Evolutionary conservation across 441 rosid genomes (phyloP).

Genomic region (Capsella rubella): DNA sequence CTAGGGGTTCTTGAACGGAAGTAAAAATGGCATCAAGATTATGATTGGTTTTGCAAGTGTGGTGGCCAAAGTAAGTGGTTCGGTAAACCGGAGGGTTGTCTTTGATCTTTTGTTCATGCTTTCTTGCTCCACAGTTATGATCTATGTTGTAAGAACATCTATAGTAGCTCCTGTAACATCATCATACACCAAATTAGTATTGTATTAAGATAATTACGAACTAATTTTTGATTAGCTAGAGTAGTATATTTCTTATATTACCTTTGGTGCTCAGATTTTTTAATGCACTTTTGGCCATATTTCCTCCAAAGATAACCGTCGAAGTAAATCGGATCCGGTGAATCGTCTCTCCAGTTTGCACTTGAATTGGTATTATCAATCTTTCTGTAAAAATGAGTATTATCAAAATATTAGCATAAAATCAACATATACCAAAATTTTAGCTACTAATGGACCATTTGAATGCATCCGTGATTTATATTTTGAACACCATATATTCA

Average conservation of each 20-base stretch:
- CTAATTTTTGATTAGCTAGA: background rate
- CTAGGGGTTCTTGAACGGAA: background rate
- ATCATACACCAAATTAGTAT: background rate
- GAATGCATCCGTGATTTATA: too few relatives aligned
- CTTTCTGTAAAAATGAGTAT: conserved; percentile 33
- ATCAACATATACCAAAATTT: background rate
- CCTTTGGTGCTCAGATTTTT: conserved; percentile 32
- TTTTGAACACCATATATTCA: too few relatives aligned
- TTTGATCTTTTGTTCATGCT: conserved; percentile 43
- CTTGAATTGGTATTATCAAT: conserved; percentile 7
- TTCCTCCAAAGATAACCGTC: conserved; percentile 45
- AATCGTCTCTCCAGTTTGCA: conserved; percentile 39
- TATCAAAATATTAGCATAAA: background rate
- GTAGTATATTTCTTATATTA: background rate
- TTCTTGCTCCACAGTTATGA: conserved; percentile 41
- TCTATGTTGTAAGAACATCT: conserved; percentile 44
- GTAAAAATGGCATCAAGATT: background rate
- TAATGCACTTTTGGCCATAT: conserved; percentile 41
- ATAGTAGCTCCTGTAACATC: conserved; percentile 40
- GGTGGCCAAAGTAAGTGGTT: conserved; percentile 46
- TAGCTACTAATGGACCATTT: too few relatives aligned
- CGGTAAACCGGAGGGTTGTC: conserved; percentile 47
- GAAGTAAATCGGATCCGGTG: conserved; percentile 38
- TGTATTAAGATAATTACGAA: background rate
- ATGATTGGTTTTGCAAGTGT: conserved; percentile 35